Percentiles rank a stretch among this genome's conserved stretches.
Evolutionary conservation across 495 filamentous ascomycete genomes (phyloP).

Genomic region (Schizothecium vesticola): DNA sequence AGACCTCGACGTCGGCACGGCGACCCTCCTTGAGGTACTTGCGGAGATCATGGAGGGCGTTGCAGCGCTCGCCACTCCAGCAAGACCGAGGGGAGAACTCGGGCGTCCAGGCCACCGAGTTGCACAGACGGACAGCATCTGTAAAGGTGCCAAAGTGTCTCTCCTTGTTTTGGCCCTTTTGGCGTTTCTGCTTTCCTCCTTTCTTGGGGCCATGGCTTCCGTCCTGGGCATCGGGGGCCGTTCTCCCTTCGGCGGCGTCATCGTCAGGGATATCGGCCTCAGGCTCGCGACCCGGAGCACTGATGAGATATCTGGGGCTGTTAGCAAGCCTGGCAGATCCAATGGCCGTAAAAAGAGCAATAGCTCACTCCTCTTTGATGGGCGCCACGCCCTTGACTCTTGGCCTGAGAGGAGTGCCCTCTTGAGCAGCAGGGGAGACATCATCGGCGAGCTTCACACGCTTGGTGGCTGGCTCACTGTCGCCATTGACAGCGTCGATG

Average conservation of each 20-base stretch:
- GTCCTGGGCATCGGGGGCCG: slow-evolving; percentile 42
- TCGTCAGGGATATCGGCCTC: slow-evolving; percentile 47
- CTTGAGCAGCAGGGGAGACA: not conserved
- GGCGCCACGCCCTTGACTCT: slow-evolving; percentile 64
- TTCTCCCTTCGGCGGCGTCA: slow-evolving; percentile 60
- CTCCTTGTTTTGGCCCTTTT: slow-evolving; percentile 76
- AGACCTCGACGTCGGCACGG: slow-evolving; percentile 67
- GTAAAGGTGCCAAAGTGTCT: slow-evolving; percentile 77
- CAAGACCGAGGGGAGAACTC: slow-evolving; percentile 76
- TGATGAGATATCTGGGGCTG: slow-evolving; percentile 53
- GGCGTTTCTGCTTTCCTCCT: slow-evolving; percentile 49
- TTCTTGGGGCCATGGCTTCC: slow-evolving; percentile 27
- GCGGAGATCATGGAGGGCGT: slow-evolving; percentile 73
- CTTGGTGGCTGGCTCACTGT: slow-evolving; percentile 50
- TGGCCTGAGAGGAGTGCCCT: slow-evolving; percentile 11
- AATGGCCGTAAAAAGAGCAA: not conserved
- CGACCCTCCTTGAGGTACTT: slow-evolving; percentile 80
- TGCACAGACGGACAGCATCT: slow-evolving; percentile 75
- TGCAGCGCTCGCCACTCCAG: slow-evolving; percentile 70
- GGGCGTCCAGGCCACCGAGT: slow-evolving; percentile 54
- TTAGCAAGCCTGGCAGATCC: slow-evolving; percentile 14
- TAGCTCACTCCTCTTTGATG: slow-evolving; percentile 75
- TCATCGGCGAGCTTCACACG: slow-evolving; percentile 48
- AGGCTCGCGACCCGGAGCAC: slow-evolving; percentile 22
- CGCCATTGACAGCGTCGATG: slow-evolving; percentile 13